These are phyloP conservation scores for Boletus pseudopeckii DNA, from an alignment of 768 basidiomycete species.

Conservation along the genomic window DNA sequence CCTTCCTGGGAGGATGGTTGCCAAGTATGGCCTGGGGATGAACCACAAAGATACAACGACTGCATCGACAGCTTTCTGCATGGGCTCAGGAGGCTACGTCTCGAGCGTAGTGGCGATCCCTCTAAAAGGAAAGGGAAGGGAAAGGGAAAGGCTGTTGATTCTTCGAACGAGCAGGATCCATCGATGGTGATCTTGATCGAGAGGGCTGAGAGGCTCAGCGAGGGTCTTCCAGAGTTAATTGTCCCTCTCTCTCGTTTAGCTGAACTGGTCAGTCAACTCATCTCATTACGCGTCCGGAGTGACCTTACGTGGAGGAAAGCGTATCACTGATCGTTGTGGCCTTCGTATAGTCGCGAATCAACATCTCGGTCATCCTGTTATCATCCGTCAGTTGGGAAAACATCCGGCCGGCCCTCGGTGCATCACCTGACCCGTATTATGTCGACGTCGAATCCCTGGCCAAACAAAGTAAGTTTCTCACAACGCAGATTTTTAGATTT, in stretches of 20 bases:
- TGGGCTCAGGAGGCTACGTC: slow-evolving; percentile 47
- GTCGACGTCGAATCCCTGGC: slow-evolving; percentile 50
- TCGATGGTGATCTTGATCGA: slow-evolving; percentile 61
- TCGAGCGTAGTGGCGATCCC: slow-evolving; percentile 1
- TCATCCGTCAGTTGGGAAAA: slow-evolving; percentile 71
- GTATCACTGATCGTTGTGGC: slow-evolving; percentile 3
- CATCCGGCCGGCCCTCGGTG: slow-evolving; percentile 64
- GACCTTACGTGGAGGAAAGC: not conserved
- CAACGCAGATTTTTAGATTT: not conserved
- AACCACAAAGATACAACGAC: slow-evolving; percentile 53
- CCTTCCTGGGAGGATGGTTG: slow-evolving; percentile 62
- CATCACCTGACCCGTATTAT: slow-evolving; percentile 70
- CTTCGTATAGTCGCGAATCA: slow-evolving; percentile 52
- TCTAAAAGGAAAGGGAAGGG: slow-evolving; percentile 29
- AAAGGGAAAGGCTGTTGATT: slow-evolving; percentile 28
- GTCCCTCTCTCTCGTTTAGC: slow-evolving; percentile 68
- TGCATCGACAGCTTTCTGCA: slow-evolving; percentile 69
- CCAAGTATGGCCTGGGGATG: slow-evolving; percentile 49
- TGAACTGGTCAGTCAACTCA: slow-evolving; percentile 54
- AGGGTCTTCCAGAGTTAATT: slow-evolving; percentile 58
- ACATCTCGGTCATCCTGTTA: slow-evolving; percentile 58
- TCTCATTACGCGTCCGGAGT: not conserved
- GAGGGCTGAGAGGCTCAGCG: slow-evolving; percentile 63
- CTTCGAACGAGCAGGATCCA: slow-evolving; percentile 14
- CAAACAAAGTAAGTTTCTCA: slow-evolving; percentile 52